Base-by-base conservation (phyloP, 805 yeast genomes). In the Metschnikowia gruessii region DNA sequence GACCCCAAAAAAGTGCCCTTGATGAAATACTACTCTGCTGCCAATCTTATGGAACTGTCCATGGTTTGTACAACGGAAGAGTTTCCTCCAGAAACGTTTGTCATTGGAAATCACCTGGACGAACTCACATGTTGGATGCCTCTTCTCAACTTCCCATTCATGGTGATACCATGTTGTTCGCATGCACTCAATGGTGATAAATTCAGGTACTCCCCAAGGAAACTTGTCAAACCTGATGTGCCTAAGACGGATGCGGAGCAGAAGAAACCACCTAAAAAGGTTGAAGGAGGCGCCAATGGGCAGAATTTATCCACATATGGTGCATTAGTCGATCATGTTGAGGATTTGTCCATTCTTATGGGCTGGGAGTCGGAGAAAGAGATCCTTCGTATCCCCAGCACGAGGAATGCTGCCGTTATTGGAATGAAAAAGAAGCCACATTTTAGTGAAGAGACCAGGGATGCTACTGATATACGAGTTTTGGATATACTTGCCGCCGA, bases 91-190 rank as follows among this genome's bases (percentile, higher is more conserved):
- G 77, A 84, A 55, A 84, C 96, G 0, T 92, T 92, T 58, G 66
- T 91, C 30, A 90, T 92, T 37, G 98, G 98, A 1, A 92, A 92
- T 62, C 98, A 92, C 61, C 87, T 96, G 1, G 98, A 92, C 63
- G 98, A 92, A 61, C 74, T 92, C 46, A 91, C 97, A 0, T 86
- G 96, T 54, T 92, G 98, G 97, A 82, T 92, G 31, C 98, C 98
- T 3, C 68, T 92, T 10, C 66, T 92, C 10, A 90, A 89, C 0
- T 85, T 76, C 51, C 96, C 97, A 6, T 92, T 88, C 62, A 71
- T 92, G 72, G 96, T 89, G 9, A 87, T 92, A 35, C 98, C 98
- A 10, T 92, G 98, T 63, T 92, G 98, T 63, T 90, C 97, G 0
- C 96, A 92, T 64, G 81, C 85, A 2, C 74, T 92, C 36, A 77